Evolutionary conservation across 345 rosid genomes (phyloP), one percentile per base, ranked within the genome.

Genomic region (Gossypium ekmanianum): DNA sequence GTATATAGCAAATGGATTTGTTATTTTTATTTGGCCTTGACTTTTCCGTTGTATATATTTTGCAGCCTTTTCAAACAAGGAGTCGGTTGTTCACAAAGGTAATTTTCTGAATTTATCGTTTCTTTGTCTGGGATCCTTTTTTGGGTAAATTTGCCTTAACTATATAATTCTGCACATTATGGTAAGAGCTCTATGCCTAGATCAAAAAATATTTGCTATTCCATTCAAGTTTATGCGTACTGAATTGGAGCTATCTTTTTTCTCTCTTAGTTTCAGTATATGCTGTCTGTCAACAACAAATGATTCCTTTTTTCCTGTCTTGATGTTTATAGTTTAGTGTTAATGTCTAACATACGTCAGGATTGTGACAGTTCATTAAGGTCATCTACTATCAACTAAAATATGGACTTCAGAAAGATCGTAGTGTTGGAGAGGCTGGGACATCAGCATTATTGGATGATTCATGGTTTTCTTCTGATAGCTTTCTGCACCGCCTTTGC

Each of bases 31-130:
- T 26, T 26, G 10, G 9, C 29, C 26, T 74, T 75, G 73, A 47
- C 63, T 27, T 72, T 26, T 11, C 11, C 39, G 11, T n/a, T 61
- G 74, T 63, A 74, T 43, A 34, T 64, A 57, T 75, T 74, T 74
- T 86, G 72, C 91, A 94, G 98, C 98, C 98, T 61, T 89, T 94
- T 70, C 91, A n/a, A 34, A 90, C 95, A 0, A 92, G 97, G 84
- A 94, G 89, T 71, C 89, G 68, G 48, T 89, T 94, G 43, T 94
- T 87, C 72, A 84, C 89, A 10, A 92, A 90, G 95, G 98, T 94
- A 74, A 78, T 64, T 11, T 61, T 74, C 63, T 67, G 55, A 27
- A 62, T 20, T 79, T n/a, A 43, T 4, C 13, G 18, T 50, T 43
- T 44, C 18, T 24, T 27, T 61, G 20, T 39, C 61, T 13, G 26